These are phyloP conservation scores for Globisporangium sylvaticum DNA, from an alignment of 352 stramenopile species.

Conservation along the genomic window DNA sequence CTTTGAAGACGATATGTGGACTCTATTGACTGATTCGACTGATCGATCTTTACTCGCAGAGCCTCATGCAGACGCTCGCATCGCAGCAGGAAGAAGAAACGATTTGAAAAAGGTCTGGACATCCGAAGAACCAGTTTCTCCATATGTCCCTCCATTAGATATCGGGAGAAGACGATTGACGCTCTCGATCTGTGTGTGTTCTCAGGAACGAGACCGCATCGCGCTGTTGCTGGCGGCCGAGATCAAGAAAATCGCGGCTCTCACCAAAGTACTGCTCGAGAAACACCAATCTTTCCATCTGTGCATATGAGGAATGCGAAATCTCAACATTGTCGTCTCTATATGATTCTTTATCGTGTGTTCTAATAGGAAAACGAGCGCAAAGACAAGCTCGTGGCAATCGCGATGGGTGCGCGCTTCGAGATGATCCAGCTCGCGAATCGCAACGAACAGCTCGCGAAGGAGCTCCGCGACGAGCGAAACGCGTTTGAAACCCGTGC, in stretches of 20 bases:
- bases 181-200: not conserved
- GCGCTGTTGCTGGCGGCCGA: constrained; percentile 45
- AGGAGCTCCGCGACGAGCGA: constrained; percentile 26
- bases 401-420: constrained; percentile 75
- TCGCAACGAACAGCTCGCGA: constrained; percentile 33
- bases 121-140: not conserved
- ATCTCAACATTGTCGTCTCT: not conserved
- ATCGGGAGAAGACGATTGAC: too few species aligned
- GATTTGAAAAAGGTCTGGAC: constrained; percentile 40
- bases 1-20: not conserved
- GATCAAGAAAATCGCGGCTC: constrained; percentile 73
- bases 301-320: not conserved
- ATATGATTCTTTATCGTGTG: not conserved
- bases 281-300: not conserved
- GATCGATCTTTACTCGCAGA: constrained; percentile 12
- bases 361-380: constrained; percentile 46
- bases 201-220: constrained; percentile 49
- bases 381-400: constrained; percentile 69
- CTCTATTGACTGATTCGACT: not conserved
- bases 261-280: constrained; percentile 42
- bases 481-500: constrained; percentile 20
- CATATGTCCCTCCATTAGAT: too few species aligned
- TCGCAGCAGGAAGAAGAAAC: constrained; percentile 47
- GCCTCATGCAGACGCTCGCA: constrained; percentile 43
- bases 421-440: constrained; percentile 61